Evolutionary conservation across 148 eudicot genomes (phyloP).

Genomic region (Chenopodium berlandieri): DNA sequence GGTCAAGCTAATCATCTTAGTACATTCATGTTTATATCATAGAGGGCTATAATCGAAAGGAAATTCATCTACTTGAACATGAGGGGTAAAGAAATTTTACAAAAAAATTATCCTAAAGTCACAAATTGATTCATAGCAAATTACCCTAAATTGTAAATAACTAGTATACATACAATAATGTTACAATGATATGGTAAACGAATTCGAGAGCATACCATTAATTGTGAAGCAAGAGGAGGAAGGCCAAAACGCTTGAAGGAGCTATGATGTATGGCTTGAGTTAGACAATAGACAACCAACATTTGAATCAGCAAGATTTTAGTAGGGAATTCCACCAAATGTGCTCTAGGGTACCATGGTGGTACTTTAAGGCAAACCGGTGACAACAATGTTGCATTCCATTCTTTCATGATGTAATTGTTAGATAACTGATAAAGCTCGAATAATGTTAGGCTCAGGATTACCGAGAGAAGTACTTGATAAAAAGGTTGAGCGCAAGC

Average conservation of each 20-base stretch:
- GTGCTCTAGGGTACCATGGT: conserved; percentile 22
- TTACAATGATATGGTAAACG: too few species aligned
- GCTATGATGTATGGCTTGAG: conserved; percentile 31
- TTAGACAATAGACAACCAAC: conserved; percentile 24
- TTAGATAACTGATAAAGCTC: background rate
- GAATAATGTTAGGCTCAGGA: background rate
- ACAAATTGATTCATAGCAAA: background rate
- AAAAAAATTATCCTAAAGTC: background rate
- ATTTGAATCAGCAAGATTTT: conserved; percentile 27
- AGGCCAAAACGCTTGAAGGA: conserved; percentile 27
- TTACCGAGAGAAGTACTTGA: background rate
- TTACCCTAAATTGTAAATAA: too few species aligned
- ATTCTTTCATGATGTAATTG: background rate
- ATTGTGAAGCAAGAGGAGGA: conserved; percentile 39
- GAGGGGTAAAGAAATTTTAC: background rate
- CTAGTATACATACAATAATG: background rate
- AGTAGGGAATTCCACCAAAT: conserved; percentile 19
- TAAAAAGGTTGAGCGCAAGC: background rate
- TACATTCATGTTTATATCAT: background rate
- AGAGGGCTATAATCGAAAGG: background rate
- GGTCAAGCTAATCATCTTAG: background rate
- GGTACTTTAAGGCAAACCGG: conserved; percentile 15
- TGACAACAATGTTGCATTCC: background rate
- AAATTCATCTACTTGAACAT: background rate
- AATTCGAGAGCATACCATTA: conserved; percentile 23